Conservation (phyloP, 345 rosid species). For the Gossypium herbaceum region DNA sequence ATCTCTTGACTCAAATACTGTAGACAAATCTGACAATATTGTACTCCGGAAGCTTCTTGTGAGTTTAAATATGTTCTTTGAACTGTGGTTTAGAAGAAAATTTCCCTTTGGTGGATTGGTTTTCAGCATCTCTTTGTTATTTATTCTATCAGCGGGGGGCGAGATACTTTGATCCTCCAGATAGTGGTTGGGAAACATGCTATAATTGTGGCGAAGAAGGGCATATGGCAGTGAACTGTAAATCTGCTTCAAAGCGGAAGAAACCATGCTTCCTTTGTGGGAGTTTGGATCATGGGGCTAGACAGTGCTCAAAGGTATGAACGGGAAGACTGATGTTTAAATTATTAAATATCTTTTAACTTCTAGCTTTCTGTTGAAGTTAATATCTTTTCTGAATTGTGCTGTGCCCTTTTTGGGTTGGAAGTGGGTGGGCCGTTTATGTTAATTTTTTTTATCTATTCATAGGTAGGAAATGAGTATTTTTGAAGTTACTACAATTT, state of each 20-base stretch:
- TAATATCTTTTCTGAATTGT: background rate
- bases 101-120: conserved; percentile 19
- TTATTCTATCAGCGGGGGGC: conserved; percentile 77
- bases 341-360: background rate
- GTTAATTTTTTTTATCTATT: background rate
- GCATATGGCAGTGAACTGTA: conserved; percentile 77
- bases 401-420: background rate
- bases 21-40: conserved; percentile 40
- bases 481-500: background rate
- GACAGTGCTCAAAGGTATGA: conserved; percentile 71
- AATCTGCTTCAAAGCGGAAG: conserved; percentile 48
- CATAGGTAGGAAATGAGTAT: background rate
- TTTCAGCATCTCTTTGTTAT: conserved; percentile 26
- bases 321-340: background rate
- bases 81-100: conserved; percentile 20
- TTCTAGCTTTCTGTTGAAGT: background rate
- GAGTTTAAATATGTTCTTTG: conserved; percentile 47
- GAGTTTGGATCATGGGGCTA: conserved; percentile 75
- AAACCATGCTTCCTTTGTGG: conserved; percentile 90
- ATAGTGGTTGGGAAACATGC: conserved; percentile 60
- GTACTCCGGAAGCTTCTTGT: conserved; percentile 95
- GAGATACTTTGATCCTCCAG: conserved; percentile 89
- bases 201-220: conserved; percentile 90
- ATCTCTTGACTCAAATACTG: conserved; percentile 26
- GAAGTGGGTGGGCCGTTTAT: background rate